phyloP scores from a whole-genome alignment of 176 grass and related monocot species.

The Bromus sterilis region DNA sequence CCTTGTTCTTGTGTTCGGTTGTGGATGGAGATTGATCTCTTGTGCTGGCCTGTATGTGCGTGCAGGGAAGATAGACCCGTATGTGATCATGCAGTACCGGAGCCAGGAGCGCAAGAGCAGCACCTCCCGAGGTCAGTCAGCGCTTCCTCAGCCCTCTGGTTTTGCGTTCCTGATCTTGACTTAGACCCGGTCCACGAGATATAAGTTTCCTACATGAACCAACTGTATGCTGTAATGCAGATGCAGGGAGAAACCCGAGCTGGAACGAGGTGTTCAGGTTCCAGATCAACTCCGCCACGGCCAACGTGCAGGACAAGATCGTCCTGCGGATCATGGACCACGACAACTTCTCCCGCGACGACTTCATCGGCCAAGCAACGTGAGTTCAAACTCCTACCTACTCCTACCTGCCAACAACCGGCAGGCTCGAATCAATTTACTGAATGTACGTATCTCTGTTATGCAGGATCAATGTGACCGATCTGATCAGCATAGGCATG shows the following conservation, averaged over 20 bases:
- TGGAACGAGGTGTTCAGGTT: constrained; percentile 87
- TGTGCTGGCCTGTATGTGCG: not conserved
- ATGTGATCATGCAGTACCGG: constrained; percentile 62
- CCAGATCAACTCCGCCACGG: constrained; percentile 42
- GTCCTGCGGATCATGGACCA: constrained; percentile 64
- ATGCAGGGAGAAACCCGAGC: constrained; percentile 55
- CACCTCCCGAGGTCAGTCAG: constrained; percentile 34
- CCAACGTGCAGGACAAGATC: constrained; percentile 60
- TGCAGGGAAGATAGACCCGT: constrained; percentile 87
- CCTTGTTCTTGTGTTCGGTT: not conserved
- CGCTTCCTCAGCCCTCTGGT: not conserved
- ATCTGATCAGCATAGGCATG: constrained; percentile 55
- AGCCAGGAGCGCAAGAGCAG: constrained; percentile 83
- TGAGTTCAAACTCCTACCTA: constrained; percentile 15
- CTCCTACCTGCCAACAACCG: no score
- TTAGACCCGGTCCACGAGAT: no score
- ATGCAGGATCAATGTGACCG: constrained; percentile 65
- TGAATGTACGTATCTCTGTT: no score
- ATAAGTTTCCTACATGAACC: not conserved
- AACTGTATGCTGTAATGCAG: not conserved
- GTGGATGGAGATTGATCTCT: not conserved
- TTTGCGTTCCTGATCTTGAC: not conserved
- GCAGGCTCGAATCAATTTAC: no score
- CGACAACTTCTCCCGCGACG: constrained; percentile 63
- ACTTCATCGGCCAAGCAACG: constrained; percentile 79